Percentiles rank a stretch among this genome's conserved stretches.
phyloP scores from a whole-genome alignment of 345 rosid species.

The Syzygium aromaticum region DNA sequence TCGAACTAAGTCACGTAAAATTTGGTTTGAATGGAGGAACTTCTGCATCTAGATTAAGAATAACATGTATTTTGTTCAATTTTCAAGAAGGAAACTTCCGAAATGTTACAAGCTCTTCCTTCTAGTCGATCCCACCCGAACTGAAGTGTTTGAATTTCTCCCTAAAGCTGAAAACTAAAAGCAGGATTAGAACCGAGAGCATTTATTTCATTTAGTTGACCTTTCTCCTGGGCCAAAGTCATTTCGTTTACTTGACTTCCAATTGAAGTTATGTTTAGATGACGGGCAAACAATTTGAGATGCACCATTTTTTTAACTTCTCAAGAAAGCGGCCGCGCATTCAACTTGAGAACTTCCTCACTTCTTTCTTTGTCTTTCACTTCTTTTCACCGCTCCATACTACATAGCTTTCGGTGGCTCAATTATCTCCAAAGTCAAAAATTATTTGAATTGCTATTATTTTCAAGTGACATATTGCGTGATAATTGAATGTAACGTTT shows the following conservation, averaged over 20 bases:
- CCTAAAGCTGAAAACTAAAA: not conserved
- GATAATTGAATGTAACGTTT: not conserved
- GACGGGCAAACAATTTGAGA: not conserved
- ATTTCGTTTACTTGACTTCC: not conserved
- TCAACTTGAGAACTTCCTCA: not conserved
- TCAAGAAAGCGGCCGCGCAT: not conserved
- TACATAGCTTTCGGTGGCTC: not conserved
- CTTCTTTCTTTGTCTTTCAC: not conserved
- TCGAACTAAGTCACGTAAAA: not conserved
- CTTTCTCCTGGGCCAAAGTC: not conserved
- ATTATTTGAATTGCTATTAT: not conserved
- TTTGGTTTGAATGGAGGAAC: not conserved
- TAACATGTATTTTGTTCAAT: not conserved
- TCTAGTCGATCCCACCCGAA: not conserved
- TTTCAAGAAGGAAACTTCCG: not conserved
- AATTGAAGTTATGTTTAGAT: not conserved
- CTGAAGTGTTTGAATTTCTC: not conserved
- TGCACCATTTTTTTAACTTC: not conserved
- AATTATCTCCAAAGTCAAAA: not conserved
- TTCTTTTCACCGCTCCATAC: not conserved
- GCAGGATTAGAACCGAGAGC: too few species aligned
- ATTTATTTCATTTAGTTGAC: not conserved
- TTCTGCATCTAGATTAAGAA: not conserved
- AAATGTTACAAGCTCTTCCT: not conserved
- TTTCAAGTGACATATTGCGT: rapidly evolving